phyloP scores from a whole-genome alignment of 1,284 basidiomycete species.

The Ganoderma lucidum region DNA sequence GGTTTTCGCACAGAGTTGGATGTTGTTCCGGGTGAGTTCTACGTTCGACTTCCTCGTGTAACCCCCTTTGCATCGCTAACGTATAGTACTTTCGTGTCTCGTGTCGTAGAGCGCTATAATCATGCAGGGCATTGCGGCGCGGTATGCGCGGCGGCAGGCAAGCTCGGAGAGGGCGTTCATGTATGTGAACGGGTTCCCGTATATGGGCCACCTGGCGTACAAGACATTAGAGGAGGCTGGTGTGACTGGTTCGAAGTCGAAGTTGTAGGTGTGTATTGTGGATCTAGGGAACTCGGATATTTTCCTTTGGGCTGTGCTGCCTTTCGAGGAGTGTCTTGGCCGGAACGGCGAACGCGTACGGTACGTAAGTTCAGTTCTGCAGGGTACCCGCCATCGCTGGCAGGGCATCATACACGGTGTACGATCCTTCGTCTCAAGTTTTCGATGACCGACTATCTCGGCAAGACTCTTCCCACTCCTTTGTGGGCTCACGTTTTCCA shows the following conservation, averaged over 20 bases:
- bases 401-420: background rate
- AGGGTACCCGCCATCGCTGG: background rate
- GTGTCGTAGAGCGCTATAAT: constrained; percentile 79
- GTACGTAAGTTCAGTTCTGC: background rate
- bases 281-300: background rate
- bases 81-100: background rate
- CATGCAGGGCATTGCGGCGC: constrained; percentile 92
- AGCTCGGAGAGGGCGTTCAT: constrained; percentile 32
- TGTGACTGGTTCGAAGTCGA: constrained; percentile 27
- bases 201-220: constrained; percentile 30
- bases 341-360: background rate
- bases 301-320: background rate
- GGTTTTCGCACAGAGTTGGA: constrained; percentile 86
- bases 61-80: constrained; percentile 2
- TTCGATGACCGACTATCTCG: too few relatives aligned
- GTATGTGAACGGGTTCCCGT: constrained; percentile 31
- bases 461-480: background rate
- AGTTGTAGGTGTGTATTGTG: constrained; percentile 15
- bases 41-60: background rate
- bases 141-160: constrained; percentile 45
- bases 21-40: constrained; percentile 81
- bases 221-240: constrained; percentile 32
- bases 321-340: background rate
- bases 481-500: background rate
- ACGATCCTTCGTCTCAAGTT: background rate